These are phyloP conservation scores for Backusella australiensis DNA, from an alignment of 192 early-diverging fungal genomes.

Conservation along the genomic window DNA sequence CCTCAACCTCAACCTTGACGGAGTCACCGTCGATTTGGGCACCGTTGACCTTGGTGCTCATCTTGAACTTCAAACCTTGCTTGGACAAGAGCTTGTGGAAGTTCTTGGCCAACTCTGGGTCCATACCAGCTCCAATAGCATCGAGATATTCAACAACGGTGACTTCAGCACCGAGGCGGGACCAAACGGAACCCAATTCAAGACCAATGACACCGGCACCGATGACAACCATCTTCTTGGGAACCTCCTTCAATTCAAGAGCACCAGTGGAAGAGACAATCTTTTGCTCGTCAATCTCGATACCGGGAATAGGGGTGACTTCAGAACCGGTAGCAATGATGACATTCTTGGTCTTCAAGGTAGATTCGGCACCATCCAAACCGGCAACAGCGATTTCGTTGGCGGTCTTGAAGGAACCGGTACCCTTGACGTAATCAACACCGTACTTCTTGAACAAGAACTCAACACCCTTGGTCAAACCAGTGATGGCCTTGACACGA, in stretches of 20 bases:
- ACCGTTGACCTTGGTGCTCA: constrained; percentile 92
- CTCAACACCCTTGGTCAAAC: constrained; percentile 91
- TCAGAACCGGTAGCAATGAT: constrained; percentile 99
- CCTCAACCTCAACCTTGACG: constrained; percentile 89
- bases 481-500: constrained; percentile 85
- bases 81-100: constrained; percentile 92
- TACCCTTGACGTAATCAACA: constrained; percentile 94
- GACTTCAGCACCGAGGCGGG: constrained; percentile 89
- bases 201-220: constrained; percentile 99
- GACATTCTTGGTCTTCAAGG: constrained; percentile 90
- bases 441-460: constrained; percentile 97
- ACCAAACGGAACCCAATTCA: constrained; percentile 98
- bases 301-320: constrained; percentile 87
- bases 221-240: constrained; percentile 98
- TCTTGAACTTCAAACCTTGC: constrained; percentile 98
- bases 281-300: constrained; percentile 91
- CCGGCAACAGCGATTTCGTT: constrained; percentile 83
- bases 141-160: constrained; percentile 95
- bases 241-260: constrained; percentile 88
- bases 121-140: constrained; percentile 96
- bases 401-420: constrained; percentile 75
- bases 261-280: constrained; percentile 99
- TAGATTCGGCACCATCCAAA: constrained; percentile 69
- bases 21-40: constrained; percentile 83
- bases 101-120: constrained; percentile 86